Base-by-base conservation (phyloP, 441 rosid species). In the Theobroma grandiflorum region DNA sequence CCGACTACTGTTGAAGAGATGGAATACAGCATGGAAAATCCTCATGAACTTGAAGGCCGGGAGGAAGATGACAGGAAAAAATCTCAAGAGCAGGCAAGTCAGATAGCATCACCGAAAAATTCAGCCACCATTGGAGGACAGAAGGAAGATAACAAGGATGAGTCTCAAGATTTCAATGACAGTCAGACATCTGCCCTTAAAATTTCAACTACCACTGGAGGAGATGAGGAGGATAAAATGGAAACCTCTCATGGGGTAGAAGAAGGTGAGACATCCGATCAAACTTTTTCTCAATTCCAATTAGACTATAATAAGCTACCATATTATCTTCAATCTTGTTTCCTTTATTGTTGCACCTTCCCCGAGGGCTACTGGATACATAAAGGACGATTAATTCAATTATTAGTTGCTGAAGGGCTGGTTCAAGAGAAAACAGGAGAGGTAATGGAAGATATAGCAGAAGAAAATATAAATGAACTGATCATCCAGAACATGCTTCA, bases 361-460 rank as follows among this genome's bases (percentile, higher is more conserved):
- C 91, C 89, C 12, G 80, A 83, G 78, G 47, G 76, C 76, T 75
- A 70, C 85, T 77, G 81, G 81, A 80, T 83, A 35, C 35, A 49
- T 14, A 85, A 86, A 72, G 87, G 87, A 33, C 83, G 43, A 76
- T 77, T 86, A 67, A 81, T 86, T 20, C 16, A 83, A 59, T 58
- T 86, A 50, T 66, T 86, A 73, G 86, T 85, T 47, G 88, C 88
- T 6, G 87, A 88, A 77, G 85, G 88, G 43, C 80, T 85, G 66
- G 22, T 79, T 47, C 87, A 80, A 81, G 82, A 2, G 0, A 86
- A 72, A 77, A 80, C 78, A 55, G 88, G 85, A 59, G 4, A 68
- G 33, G 16, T 81, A 55, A 6, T 37, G 64, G 91, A 84, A 78
- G 89, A 81, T 38, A 61, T 59, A 63, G 88, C 87, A 52, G 84